These are phyloP conservation scores for Pelargonium fulgidum DNA, from an alignment of 441 rosid genomes.

Conservation along the genomic window DNA sequence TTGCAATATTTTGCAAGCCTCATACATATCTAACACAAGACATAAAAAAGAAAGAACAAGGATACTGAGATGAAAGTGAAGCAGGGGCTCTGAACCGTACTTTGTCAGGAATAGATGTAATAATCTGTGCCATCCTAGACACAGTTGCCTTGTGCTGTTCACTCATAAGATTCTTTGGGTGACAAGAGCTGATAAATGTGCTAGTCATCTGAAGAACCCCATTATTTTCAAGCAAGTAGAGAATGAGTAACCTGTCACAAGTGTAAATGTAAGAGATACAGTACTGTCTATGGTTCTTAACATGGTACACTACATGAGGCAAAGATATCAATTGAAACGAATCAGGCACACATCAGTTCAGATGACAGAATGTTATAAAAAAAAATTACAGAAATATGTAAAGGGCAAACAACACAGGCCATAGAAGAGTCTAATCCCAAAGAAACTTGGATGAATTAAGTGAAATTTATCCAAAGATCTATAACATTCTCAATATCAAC, in stretches of 20 bases:
- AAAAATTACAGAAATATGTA: constrained; percentile 1
- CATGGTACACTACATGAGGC: constrained; percentile 1
- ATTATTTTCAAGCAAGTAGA: constrained; percentile 65
- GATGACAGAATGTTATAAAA: not conserved
- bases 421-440: not conserved
- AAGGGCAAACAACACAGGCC: not conserved
- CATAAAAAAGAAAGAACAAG: constrained; percentile 28
- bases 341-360: not conserved
- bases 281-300: constrained; percentile 3
- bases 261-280: constrained; percentile 5
- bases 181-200: constrained; percentile 37
- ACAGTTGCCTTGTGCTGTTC: constrained; percentile 36
- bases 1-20: constrained; percentile 7
- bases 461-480: not conserved
- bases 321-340: not conserved
- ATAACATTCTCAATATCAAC: not conserved
- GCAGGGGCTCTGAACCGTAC: constrained; percentile 52
- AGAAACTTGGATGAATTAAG: not conserved
- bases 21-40: constrained; percentile 10
- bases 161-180: constrained; percentile 24
- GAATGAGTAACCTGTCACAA: constrained; percentile 60
- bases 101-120: constrained; percentile 89
- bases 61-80: constrained; percentile 86
- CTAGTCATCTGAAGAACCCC: constrained; percentile 56
- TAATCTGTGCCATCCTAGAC: constrained; percentile 60